A percentile compares a stretch with the other conserved stretches of the same genome.
phyloP scores from a whole-genome alignment of 1,284 basidiomycete species.

The Mycena citricolor region DNA sequence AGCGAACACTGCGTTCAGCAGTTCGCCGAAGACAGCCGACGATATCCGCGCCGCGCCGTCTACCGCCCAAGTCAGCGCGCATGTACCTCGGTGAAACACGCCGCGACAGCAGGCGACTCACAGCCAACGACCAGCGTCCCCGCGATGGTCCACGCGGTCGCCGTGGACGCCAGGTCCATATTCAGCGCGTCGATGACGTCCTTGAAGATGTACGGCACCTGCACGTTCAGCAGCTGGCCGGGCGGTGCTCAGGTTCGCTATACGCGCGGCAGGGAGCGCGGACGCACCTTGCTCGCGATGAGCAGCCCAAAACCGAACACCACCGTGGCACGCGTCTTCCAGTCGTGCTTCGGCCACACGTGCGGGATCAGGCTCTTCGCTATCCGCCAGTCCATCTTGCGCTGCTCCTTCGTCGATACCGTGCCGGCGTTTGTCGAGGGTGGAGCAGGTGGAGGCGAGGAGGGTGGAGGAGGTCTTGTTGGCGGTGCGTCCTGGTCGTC shows the following conservation, averaged over 20 bases:
- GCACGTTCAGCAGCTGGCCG: conserved; percentile 84
- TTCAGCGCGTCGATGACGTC: conserved; percentile 88
- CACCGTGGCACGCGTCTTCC: conserved; percentile 77
- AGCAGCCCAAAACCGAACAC: conserved; percentile 82
- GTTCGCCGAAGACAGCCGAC: conserved; percentile 86
- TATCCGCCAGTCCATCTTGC: conserved; percentile 68
- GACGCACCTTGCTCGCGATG: conserved; percentile 80
- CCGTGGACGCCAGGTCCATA: conserved; percentile 73
- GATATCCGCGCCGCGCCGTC: conserved; percentile 91
- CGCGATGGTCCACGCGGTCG: conserved; percentile 89
- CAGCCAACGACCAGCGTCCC: conserved; percentile 91
- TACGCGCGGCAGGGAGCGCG: background rate
- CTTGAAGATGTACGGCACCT: conserved; percentile 97
- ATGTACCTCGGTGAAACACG: background rate
- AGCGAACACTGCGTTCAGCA: conserved; percentile 95
- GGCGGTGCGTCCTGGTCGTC: too few species aligned
- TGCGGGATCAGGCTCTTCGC: conserved; percentile 62
- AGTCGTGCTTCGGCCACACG: conserved; percentile 77
- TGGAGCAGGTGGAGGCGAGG: too few species aligned
- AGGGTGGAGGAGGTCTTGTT: too few species aligned
- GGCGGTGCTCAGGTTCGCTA: too few species aligned
- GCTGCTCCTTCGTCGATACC: conserved; percentile 46
- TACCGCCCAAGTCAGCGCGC: too few species aligned
- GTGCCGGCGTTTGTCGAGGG: background rate
- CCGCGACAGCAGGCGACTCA: conserved; percentile 54